Conservation (phyloP, 108 stramenopile species). For the Discostella stelligeroides region DNA sequence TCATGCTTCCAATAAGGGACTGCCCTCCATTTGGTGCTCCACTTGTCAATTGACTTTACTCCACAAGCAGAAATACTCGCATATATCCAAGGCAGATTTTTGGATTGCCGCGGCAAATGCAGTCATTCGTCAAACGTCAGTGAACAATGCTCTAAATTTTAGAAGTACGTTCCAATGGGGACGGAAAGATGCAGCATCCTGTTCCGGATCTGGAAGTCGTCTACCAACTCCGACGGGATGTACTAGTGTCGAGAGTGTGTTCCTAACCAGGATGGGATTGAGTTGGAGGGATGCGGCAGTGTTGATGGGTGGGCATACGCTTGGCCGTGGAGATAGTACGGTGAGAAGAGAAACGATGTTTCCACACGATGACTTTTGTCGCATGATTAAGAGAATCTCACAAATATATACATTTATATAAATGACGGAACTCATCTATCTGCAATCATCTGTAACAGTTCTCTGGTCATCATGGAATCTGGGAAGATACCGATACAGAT, state of each 20-base stretch:
- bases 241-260: conserved; percentile 14
- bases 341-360: too few relatives aligned
- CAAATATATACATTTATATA: too few relatives aligned
- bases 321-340: conserved; percentile 6
- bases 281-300: conserved; percentile 35
- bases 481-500: conserved; percentile 4
- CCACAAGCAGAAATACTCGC: conserved; percentile 16
- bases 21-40: conserved; percentile 19
- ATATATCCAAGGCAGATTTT: conserved; percentile 28
- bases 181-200: conserved; percentile 10
- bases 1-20: conserved; percentile 14
- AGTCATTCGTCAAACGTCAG: too few relatives aligned
- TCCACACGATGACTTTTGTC: too few relatives aligned
- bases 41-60: conserved; percentile 12
- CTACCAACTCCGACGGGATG: conserved; percentile 27
- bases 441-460: conserved; percentile 11
- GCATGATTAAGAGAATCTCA: too few relatives aligned
- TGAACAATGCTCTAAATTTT: conserved; percentile 15
- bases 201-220: conserved; percentile 9
- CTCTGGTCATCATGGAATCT: conserved; percentile 28
- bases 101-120: too few relatives aligned
- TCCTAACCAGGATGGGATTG: conserved; percentile 25
- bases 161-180: conserved; percentile 29
- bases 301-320: conserved; percentile 34
- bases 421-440: too few relatives aligned